Evolutionary conservation across 129 eudicot genomes (phyloP), one percentile per base, ranked within the genome.

Genomic region (Pulicaria dysenterica): DNA sequence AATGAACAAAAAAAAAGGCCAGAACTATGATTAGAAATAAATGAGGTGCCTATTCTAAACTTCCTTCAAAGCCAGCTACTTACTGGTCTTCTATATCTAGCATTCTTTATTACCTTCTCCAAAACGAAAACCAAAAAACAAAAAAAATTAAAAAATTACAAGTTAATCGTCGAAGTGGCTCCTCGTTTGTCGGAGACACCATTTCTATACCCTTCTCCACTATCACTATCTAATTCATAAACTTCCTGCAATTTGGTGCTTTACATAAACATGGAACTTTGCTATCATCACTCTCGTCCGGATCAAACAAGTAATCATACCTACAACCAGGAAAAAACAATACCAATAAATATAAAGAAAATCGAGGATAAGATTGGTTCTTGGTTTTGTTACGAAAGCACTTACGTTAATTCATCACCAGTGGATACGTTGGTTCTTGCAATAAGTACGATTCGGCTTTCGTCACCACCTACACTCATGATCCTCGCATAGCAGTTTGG

Each of bases 401-500:
- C 82, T 43, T 86, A 94, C 99, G 97, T 94, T 83, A 94, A 65
- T 81, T 94, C 99, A 58, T 94, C 99, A 36, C 97, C 97, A 4
- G 87, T 89, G 58, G 89, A 49, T 56, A 94, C 91, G 49, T 86
- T 85, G 65, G 93, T 76, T 82, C 88, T 88, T 37, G 99, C 97
- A 66, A 94, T 90, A 39, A 94, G 99, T 31, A 94, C 99, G 14
- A 94, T 94, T 50, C 99, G 91, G 80, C 93, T 90, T 91, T 90
- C 91, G 39, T 94, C 99, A 57, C 82, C 82, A 8, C 99, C 99
- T 14, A 94, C 99, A 69, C 99, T 94, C 99, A 94, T 94, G 14
- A 94, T 94, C 85, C 99, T 86, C 64, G 99, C 99, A 73, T 90
- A 94, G 84, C 99, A 94, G 79, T 94, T 94, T 53, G 99, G 99